A percentile compares a stretch with the other conserved stretches of the same genome.
These are phyloP conservation scores for Elaeagnus macrophylla DNA, from an alignment of 306 rosid genomes.

Conservation along the genomic window DNA sequence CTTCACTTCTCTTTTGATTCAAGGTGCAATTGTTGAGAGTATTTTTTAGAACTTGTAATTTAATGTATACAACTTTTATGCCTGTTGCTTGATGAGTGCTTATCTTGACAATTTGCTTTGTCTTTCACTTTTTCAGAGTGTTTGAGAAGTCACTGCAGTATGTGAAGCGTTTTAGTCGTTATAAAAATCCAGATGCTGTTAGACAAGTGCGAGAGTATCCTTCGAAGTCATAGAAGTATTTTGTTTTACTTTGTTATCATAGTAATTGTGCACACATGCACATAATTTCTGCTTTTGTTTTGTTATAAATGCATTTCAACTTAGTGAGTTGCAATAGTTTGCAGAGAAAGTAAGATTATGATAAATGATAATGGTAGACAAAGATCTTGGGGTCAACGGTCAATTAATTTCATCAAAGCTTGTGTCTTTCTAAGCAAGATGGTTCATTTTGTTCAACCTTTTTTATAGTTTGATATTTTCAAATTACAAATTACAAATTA, in stretches of 20 bases:
- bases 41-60: too few species aligned
- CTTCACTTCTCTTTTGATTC: not conserved
- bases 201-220: conserved; percentile 99
- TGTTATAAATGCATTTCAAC: not conserved
- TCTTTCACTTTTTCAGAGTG: conserved; percentile 41
- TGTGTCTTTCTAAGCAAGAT: too few species aligned
- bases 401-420: too few species aligned
- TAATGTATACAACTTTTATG: too few species aligned
- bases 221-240: conserved; percentile 12
- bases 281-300: not conserved
- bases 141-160: conserved; percentile 94
- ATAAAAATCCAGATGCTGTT: conserved; percentile 93
- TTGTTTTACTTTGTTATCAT: not conserved
- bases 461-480: too few species aligned
- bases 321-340: too few species aligned
- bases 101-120: not conserved
- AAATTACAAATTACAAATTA: too few species aligned
- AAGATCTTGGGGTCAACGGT: too few species aligned
- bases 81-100: too few species aligned
- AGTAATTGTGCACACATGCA: not conserved
- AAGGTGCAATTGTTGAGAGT: not conserved
- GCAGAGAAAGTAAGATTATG: too few species aligned
- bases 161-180: conserved; percentile 96
- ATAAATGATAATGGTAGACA: too few species aligned
- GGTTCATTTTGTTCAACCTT: too few species aligned